Conservation (phyloP, 179 eudicot genomes). For the Corrigiola litoralis region DNA sequence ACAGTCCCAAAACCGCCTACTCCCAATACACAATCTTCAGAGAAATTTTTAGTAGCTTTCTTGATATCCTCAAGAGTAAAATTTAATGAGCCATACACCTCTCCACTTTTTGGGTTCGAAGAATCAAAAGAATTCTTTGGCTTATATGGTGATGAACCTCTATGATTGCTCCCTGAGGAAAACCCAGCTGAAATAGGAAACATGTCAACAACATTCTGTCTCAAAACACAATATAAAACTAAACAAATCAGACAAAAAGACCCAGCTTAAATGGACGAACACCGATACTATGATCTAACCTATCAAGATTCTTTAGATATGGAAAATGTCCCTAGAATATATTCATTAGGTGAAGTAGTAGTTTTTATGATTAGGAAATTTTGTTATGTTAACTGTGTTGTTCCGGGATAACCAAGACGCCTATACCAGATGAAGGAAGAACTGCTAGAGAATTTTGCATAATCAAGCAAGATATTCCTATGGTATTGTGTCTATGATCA, state of each 20-base stretch:
- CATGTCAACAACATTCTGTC: background rate
- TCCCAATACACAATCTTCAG: conserved; percentile 45
- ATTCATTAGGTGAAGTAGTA: too few relatives aligned
- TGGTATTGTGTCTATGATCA: background rate
- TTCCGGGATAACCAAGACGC: too few relatives aligned
- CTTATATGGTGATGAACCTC: conserved; percentile 21
- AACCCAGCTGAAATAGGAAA: conserved; percentile 34
- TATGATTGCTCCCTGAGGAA: conserved; percentile 38
- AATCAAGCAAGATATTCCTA: background rate
- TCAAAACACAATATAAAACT: background rate
- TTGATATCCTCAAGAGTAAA: conserved; percentile 54
- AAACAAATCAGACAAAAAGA: too few relatives aligned
- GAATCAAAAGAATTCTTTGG: conserved; percentile 32
- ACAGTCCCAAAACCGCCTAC: conserved; percentile 76
- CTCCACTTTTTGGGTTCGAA: conserved; percentile 23
- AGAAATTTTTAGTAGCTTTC: conserved; percentile 62
- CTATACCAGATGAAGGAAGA: too few relatives aligned
- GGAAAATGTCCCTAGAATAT: too few relatives aligned
- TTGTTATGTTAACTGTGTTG: too few relatives aligned
- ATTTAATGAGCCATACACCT: conserved; percentile 26
- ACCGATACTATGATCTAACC: too few relatives aligned
- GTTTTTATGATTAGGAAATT: too few relatives aligned
- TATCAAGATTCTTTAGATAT: too few relatives aligned
- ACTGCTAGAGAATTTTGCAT: too few relatives aligned
- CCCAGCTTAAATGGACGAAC: too few relatives aligned